phyloP scores from a whole-genome alignment of 2,329 filamentous ascomycete genomes.

The Fusarium acutatum region DNA sequence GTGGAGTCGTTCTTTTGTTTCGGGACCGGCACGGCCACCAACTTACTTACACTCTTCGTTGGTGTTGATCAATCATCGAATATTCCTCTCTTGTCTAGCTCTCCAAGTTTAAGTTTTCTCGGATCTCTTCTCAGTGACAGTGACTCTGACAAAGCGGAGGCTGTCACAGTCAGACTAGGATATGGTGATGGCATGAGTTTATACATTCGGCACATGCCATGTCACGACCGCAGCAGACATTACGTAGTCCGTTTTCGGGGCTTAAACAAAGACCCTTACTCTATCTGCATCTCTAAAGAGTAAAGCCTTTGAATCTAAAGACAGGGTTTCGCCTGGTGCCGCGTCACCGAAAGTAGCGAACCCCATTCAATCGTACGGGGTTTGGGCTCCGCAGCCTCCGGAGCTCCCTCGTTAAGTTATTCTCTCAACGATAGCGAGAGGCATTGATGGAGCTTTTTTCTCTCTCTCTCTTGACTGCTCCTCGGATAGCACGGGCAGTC shows the following conservation, averaged over 20 bases:
- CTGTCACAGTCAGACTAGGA: neutral
- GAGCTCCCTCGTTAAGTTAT: neutral
- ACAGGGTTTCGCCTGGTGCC: conserved; percentile 18
- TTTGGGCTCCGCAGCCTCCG: conserved; percentile 19
- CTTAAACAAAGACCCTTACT: conserved; percentile 14
- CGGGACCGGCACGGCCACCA: conserved; percentile 17
- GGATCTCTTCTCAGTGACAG: neutral
- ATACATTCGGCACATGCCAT: conserved; percentile 9
- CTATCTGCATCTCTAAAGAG: conserved; percentile 7
- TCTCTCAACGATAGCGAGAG: neutral
- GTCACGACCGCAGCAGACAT: conserved; percentile 1
- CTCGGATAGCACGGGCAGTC: conserved; percentile 15
- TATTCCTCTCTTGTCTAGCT: neutral
- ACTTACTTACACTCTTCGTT: neutral
- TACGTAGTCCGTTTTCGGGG: conserved; percentile 24
- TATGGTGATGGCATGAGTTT: neutral
- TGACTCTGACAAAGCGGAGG: neutral
- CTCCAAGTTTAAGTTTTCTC: neutral
- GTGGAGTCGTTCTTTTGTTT: neutral
- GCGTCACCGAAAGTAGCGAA: conserved; percentile 30
- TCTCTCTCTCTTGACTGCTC: neutral
- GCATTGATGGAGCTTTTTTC: neutral
- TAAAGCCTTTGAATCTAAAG: conserved; percentile 2
- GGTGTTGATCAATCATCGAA: neutral
- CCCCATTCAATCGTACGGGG: conserved; percentile 13